These are phyloP conservation scores for Prunus mongolica DNA, from an alignment of 306 rosid genomes.

Conservation along the genomic window DNA sequence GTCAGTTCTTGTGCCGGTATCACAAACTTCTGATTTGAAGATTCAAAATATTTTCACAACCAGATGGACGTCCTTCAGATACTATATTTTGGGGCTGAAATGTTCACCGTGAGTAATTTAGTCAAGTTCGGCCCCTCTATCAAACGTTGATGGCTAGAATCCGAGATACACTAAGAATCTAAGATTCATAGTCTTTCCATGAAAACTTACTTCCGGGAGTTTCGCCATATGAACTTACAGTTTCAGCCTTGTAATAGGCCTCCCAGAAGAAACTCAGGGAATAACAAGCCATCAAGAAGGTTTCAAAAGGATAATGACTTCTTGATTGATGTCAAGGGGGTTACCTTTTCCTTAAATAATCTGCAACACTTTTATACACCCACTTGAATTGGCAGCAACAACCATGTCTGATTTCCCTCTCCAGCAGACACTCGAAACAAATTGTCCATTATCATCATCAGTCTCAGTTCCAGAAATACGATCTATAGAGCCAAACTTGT, in stretches of 20 bases:
- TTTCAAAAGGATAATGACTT: background rate
- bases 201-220: constrained; percentile 6
- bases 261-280: constrained; percentile 12
- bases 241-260: constrained; percentile 21
- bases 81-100: background rate
- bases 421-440: constrained; percentile 98
- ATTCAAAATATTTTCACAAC: background rate
- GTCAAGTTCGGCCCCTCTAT: background rate
- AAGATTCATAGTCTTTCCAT: background rate
- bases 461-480: constrained; percentile 84
- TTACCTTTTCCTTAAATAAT: constrained; percentile 48
- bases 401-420: constrained; percentile 78
- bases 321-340: constrained; percentile 6
- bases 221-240: constrained; percentile 17
- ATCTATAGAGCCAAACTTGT: constrained; percentile 79
- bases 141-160: constrained; percentile 19
- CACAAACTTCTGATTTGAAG: background rate
- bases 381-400: constrained; percentile 88
- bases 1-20: background rate
- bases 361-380: constrained; percentile 82
- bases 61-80: background rate
- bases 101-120: constrained; percentile 3
- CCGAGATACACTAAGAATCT: constrained; percentile 11
- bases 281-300: constrained; percentile 11
- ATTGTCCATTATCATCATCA: constrained; percentile 75